Evolutionary conservation across 2,329 filamentous ascomycete species (phyloP), one percentile per base, ranked within the genome.

Genomic region (Cryphonectria japonica): DNA sequence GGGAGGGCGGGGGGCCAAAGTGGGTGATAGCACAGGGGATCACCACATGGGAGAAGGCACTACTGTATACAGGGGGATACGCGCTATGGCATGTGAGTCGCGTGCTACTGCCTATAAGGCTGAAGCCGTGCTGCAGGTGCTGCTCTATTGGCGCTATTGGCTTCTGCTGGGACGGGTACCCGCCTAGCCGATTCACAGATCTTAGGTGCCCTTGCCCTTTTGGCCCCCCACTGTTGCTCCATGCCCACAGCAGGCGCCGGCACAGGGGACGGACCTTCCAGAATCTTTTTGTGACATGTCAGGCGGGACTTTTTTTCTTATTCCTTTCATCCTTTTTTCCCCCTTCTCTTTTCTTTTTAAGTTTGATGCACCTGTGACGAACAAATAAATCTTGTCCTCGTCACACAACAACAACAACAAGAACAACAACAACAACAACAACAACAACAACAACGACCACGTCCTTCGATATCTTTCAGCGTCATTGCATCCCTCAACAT

Each of bases 61-160:
- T 50, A 50, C 43, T 50, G 43, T 50, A 50, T 16, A 57, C 52
- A 29, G 52, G 54, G 54, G 29, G 29, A 29, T 29, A 19, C 19
- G 26, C 54, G 32, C 29, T 32, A 32, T 32, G 54, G 54, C 34
- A 59, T 37, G 50, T 43, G 29, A 19, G 43, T 67, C 65, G 65
- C 52, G 52, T 67, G 65, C 65, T 59, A 50, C 29, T 65, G 26
- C 26, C 9, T 59, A 59, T 59, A 61, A 61, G 59, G 59, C 59
- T 61, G 59, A 39, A 61, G 19, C 52, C 54, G 54, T 32, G 26
- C 54, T 59, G 54, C 54, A 59, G 54, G 26, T 59, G 54, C 32
- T 59, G 52, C 8, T 3, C 59, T n/a, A 7, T 19, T 11, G 16
- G 59, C 26, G 14, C 29, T 61, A 39, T 39, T 61, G 34, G 59